These are phyloP conservation scores for Nannizzia gypsea DNA, from an alignment of 2,329 filamentous ascomycete species.

Conservation along the genomic window DNA sequence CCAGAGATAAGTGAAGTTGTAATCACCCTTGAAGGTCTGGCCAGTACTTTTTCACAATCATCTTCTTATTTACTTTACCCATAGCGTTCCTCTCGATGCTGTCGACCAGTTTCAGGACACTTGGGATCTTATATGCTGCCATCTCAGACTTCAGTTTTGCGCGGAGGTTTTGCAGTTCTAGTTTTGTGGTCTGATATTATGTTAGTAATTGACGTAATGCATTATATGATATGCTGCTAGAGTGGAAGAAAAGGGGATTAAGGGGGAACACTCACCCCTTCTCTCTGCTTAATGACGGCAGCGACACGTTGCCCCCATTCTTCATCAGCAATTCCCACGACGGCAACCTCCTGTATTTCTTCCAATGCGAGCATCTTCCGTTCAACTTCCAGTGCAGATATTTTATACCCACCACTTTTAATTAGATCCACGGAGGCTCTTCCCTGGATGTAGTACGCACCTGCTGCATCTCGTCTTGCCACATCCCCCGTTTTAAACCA, in stretches of 20 bases:
- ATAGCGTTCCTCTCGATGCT: constrained; percentile 81
- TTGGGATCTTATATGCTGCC: constrained; percentile 86
- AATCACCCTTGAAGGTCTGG: constrained; percentile 11
- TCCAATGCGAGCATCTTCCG: constrained; percentile 40
- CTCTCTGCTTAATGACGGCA: constrained; percentile 37
- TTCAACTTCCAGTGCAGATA: constrained; percentile 45
- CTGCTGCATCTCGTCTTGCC: constrained; percentile 23
- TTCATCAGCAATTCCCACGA: constrained; percentile 42
- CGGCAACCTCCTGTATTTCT: constrained; percentile 41
- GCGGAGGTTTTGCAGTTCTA: constrained; percentile 24
- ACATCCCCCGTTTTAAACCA: constrained; percentile 42
- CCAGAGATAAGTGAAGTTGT: neutral
- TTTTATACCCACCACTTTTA: constrained; percentile 46
- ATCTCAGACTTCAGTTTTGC: constrained; percentile 52
- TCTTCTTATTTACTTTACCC: constrained; percentile 57
- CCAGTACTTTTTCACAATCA: constrained; percentile 29
- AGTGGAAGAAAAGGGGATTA: neutral
- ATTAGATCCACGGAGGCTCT: constrained; percentile 44
- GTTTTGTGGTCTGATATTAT: constrained; percentile 10
- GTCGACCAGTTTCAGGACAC: constrained; percentile 70
- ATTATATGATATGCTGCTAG: too few species aligned
- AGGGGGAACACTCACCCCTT: constrained; percentile 21
- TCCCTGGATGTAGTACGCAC: constrained; percentile 44
- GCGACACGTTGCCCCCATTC: constrained; percentile 46
- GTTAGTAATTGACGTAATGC: neutral